Percentiles rank a stretch among this genome's conserved stretches.
Conservation (phyloP, 1,284 basidiomycete genomes). For the Trichosporon ovoides region DNA sequence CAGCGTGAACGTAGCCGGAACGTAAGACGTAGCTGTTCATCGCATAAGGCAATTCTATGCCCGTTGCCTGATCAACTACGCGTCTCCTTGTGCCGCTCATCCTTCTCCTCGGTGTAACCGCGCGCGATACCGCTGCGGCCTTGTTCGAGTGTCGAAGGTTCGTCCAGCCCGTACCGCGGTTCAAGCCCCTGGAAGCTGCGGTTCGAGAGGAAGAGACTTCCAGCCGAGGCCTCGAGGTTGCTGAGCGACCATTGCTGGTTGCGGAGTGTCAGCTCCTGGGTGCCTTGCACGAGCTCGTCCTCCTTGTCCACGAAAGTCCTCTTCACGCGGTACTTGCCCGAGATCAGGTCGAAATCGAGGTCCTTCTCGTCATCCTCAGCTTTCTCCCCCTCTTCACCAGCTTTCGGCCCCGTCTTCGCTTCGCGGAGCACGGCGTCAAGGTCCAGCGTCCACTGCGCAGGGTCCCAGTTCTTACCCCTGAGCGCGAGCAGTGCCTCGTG, state of each 20-base stretch:
- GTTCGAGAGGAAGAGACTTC: constrained; percentile 52
- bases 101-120: constrained; percentile 60
- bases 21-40: too few relatives aligned
- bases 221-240: constrained; percentile 62
- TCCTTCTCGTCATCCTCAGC: constrained; percentile 52
- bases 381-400: constrained; percentile 10
- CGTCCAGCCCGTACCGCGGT: constrained; percentile 68
- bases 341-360: constrained; percentile 78
- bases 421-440: constrained; percentile 31
- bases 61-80: neutral
- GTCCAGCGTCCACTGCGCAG: constrained; percentile 58
- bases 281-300: constrained; percentile 4
- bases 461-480: constrained; percentile 59
- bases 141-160: constrained; percentile 75
- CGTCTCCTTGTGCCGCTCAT: constrained; percentile 2
- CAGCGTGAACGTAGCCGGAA: too few relatives aligned
- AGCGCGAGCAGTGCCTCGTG: constrained; percentile 86
- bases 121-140: constrained; percentile 84
- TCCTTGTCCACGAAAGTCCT: constrained; percentile 20
- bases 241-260: constrained; percentile 57
- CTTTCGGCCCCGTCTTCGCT: constrained; percentile 16
- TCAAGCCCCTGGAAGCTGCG: constrained; percentile 81
- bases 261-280: constrained; percentile 54
- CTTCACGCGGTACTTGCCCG: constrained; percentile 74
- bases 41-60: neutral